Evolutionary conservation across 495 filamentous ascomycete genomes (phyloP), one percentile per base, ranked within the genome.

Genomic region (Aspergillus ostianus): DNA sequence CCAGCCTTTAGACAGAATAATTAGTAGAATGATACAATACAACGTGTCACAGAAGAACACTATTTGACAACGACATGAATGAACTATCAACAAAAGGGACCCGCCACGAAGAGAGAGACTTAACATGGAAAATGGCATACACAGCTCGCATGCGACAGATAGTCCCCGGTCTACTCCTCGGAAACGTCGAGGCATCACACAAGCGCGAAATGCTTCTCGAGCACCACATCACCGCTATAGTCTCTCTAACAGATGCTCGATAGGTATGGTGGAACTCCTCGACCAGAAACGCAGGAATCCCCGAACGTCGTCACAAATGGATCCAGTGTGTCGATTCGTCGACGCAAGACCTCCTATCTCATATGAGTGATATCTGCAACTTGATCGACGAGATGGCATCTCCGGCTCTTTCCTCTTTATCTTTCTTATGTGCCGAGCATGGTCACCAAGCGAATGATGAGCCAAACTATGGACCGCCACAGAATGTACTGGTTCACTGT

Each of bases 341-440:
- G 12, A 74, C 69, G 1, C 70, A 76, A 27, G 73, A 77, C 57
- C 62, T 77, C 20, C 60, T 78, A 6, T 36, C 17, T 17, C 36
- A 71, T 58, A 63, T 79, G 60, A 58, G 49, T 13, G 59, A 65
- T 19, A 72, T 73, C 19, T 77, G 75, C 63, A 70, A 78, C 65
- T 77, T 77, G 30, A 79, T 77, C 55, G 70, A 77, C 57, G 55
- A 65, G 19, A 66, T 69, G 63, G 64, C 62, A 47, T 67, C 62
- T 4, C 62, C 67, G n/a, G 53, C 36, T 44, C 59, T 68, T 46
- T 49, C 18, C 0, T 70, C 61, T 26, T 60, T 45, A 20, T 52
- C 18, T 52, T 61, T 65, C 19, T 59, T 71, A 23, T 59, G 57
- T 19, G 27, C 62, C 51, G 57, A 67, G 20, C 10, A 65, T 46